Percentiles rank a stretch among this genome's conserved stretches.
These are phyloP conservation scores for Ligustrum vulgare DNA, from an alignment of 257 asterid genomes.

Conservation along the genomic window DNA sequence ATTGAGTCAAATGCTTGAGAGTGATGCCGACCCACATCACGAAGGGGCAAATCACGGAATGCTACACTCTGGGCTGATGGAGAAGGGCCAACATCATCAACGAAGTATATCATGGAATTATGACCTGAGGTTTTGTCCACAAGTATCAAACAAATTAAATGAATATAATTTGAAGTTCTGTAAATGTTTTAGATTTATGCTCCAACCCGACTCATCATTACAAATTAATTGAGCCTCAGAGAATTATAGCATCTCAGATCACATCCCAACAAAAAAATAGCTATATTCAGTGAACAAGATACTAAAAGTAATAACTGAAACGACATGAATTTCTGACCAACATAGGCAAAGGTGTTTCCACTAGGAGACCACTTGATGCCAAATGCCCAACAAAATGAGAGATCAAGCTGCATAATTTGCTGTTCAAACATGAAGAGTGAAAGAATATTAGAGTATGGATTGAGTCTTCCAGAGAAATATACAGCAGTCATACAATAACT, in stretches of 20 bases:
- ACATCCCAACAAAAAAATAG: not conserved
- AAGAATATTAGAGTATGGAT: constrained; percentile 12
- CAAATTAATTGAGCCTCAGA: not conserved
- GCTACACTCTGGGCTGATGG: constrained; percentile 97
- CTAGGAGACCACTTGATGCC: constrained; percentile 97
- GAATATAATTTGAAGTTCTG: constrained; percentile 6
- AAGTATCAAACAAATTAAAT: constrained; percentile 21
- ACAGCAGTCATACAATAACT: not conserved
- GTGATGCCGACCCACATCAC: constrained; percentile 99
- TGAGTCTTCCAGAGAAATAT: constrained; percentile 10
- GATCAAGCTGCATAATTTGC: constrained; percentile 99
- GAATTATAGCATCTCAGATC: constrained; percentile 12
- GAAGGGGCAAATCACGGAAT: constrained; percentile 97
- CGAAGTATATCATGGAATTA: constrained; percentile 95
- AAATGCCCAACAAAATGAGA: constrained; percentile 90
- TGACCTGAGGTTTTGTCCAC: constrained; percentile 61
- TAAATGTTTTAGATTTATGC: not conserved
- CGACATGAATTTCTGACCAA: constrained; percentile 61
- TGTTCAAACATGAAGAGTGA: constrained; percentile 35
- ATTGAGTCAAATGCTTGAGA: constrained; percentile 37
- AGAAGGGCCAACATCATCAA: constrained; percentile 92
- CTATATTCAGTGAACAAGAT: constrained; percentile 14
- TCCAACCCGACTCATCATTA: constrained; percentile 10
- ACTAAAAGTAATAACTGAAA: constrained; percentile 14
- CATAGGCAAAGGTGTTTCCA: constrained; percentile 90